Evolutionary conservation across 495 filamentous ascomycete species (phyloP), one percentile per base, ranked within the genome.

Genomic region (Podospora conica): DNA sequence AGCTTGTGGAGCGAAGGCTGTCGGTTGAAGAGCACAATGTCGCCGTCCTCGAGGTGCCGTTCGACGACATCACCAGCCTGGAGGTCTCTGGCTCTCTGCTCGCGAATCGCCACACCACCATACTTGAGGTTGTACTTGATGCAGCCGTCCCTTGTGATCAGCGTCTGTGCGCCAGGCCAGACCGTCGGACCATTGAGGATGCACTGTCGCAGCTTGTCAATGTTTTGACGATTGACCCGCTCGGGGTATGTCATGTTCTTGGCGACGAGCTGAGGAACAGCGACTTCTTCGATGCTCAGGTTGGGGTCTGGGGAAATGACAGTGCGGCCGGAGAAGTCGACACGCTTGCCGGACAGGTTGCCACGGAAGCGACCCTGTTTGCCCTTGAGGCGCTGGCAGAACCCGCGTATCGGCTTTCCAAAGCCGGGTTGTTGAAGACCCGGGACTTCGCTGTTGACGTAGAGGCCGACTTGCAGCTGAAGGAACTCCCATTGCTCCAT

Each of bases 401-500:
- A 96, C 15, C 96, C 94, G 60, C 95, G 88, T 70, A 93, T 94
- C 0, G 88, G 84, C 74, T 92, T 94, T 68, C 87, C 88, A 28
- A 88, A 86, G 28, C 87, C 88, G 54, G 80, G 73, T 83, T 89
- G 79, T 83, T 92, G 88, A 18, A 97, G 83, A 9, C 92, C 92
- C 12, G 95, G 95, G n/a, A 93, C 89, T 71, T 96, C 93, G 61
- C 92, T 96, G 81, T 98, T 97, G 69, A 98, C 94, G 73, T 98
- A 97, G 82, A 97, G 92, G 27, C 94, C 95, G 62, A 97, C 90
- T 68, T 96, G 93, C 9, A 96, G 79, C 71, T 97, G 93, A 70
- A 98, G 80, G 71, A 93, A 98, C 71, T 98, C 95, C 96, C 96
- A 98, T 66, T 95, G 92, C 77, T 98, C 95, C 91, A 98, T 96